These are phyloP conservation scores for Annulohypoxylon maeteangense DNA, from an alignment of 495 filamentous ascomycete species.

Conservation along the genomic window DNA sequence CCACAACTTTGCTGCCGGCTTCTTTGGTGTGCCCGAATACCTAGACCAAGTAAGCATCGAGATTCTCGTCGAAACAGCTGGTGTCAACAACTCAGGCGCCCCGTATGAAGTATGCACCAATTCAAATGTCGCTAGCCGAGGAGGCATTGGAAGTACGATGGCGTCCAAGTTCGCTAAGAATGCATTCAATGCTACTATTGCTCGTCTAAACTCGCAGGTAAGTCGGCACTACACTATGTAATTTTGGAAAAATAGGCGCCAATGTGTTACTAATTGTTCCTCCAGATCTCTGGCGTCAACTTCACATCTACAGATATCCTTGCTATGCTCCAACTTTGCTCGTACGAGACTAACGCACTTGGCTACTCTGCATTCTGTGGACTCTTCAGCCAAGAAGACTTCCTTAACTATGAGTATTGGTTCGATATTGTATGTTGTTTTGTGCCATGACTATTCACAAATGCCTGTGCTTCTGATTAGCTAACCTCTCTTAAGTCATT, in stretches of 20 bases:
- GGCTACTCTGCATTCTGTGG: slow-evolving; percentile 47
- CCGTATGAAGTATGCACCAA: slow-evolving; percentile 50
- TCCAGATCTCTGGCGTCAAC: slow-evolving; percentile 43
- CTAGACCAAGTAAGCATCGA: slow-evolving; percentile 50
- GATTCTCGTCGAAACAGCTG: slow-evolving; percentile 48
- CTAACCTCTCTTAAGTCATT: slow-evolving; percentile 40
- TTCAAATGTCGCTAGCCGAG: slow-evolving; percentile 43
- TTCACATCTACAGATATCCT: slow-evolving; percentile 39
- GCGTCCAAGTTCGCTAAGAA: slow-evolving; percentile 35
- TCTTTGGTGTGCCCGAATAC: slow-evolving; percentile 54
- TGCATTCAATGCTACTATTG: slow-evolving; percentile 43
- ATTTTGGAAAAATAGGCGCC: not conserved
- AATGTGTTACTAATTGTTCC: slow-evolving; percentile 1
- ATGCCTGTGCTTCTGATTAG: not conserved
- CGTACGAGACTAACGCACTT: slow-evolving; percentile 45
- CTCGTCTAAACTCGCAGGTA: slow-evolving; percentile 45
- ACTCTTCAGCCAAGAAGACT: slow-evolving; percentile 51
- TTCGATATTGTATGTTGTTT: slow-evolving; percentile 43
- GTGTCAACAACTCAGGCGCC: slow-evolving; percentile 47
- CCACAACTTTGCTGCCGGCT: slow-evolving; percentile 53
- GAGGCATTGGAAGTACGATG: slow-evolving; percentile 47
- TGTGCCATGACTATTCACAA: not conserved
- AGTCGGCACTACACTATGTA: not conserved
- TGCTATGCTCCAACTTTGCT: slow-evolving; percentile 48
- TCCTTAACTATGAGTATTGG: slow-evolving; percentile 49